Evolutionary conservation across 139 green algal genomes (phyloP), one percentile per base, ranked within the genome.

Genomic region (Micractinium conductrix): DNA sequence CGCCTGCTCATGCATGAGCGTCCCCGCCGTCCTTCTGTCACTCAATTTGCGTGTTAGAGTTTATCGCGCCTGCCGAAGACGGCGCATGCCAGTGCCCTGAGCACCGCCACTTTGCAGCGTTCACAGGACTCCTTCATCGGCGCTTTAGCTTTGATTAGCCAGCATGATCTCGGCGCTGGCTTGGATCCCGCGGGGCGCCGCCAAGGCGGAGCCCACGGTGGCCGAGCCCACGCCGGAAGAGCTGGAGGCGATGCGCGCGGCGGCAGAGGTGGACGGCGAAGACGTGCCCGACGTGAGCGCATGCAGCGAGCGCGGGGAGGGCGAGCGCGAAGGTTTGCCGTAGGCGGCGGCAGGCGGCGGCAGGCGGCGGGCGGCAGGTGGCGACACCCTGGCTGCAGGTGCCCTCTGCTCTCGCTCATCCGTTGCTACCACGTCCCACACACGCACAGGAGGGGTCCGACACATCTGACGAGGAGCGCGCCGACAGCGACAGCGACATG

Each of bases 141-240:
- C 10, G 26, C 9, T 1, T 37, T 67, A 67, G 2, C 26, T 37
- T 6, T 8, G 33, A 19, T 37, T 35, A 16, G 33, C 9, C 70
- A 78, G 9, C 43, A 98, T 98, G 95, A 97, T 98, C 38, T 95
- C 90, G 4, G 84, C 92, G 0, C 45, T 98, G 0, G 87, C 83
- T 44, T 98, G 93, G 92, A 83, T 98, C 53, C 94, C 95, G 1
- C 85, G 86, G 19, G 95, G 95, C 35, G 93, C 89, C n/a, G 93
- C 93, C 37, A 95, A 94, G 76, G 69, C 89, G 6, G 75, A 91
- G 28, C 92, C 90, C 19, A 80, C 83, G n/a, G 38, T 87, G 1
- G 90, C 84, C 3, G 86, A 93, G 42, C 79, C 92, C 24, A 93
- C 86, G 1, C 87, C 93, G n/a, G 90, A 93, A 58, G 93, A 97